These are phyloP conservation scores for Thelephora aurantiotincta DNA, from an alignment of 768 basidiomycete genomes.

Conservation along the genomic window DNA sequence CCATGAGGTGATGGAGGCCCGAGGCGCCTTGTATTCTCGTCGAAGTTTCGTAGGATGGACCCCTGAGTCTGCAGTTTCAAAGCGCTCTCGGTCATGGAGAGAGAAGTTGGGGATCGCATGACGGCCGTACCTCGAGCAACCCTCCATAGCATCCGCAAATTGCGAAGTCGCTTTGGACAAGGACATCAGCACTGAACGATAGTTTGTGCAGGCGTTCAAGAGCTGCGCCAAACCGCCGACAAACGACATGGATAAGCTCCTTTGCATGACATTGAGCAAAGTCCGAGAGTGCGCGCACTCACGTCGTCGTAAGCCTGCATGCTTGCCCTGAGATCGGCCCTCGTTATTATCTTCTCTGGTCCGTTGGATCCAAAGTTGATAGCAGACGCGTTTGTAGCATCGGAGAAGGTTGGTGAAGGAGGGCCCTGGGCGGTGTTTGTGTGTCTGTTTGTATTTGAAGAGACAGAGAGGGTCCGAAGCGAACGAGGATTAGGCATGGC, in stretches of 20 bases:
- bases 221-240: conserved; percentile 30
- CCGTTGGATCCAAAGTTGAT: conserved; percentile 66
- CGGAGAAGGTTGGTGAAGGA: conserved; percentile 77
- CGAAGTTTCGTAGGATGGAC: conserved; percentile 67
- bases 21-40: conserved; percentile 75
- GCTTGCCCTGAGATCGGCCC: conserved; percentile 63
- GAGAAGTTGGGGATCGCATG: not conserved
- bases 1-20: conserved; percentile 82
- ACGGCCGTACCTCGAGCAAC: conserved; percentile 58
- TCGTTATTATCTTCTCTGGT: conserved; percentile 71
- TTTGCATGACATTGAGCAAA: not conserved
- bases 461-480: conserved; percentile 37
- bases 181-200: conserved; percentile 65
- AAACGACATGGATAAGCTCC: not conserved
- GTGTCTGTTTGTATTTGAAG: conserved; percentile 20
- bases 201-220: conserved; percentile 59
- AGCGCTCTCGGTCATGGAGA: not conserved
- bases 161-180: conserved; percentile 75
- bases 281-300: conserved; percentile 15
- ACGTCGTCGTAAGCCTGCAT: conserved; percentile 75
- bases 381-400: conserved; percentile 63
- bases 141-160: conserved; percentile 79
- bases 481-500: conserved; percentile 42
- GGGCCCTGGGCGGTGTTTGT: conserved; percentile 39
- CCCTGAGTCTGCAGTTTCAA: conserved; percentile 45